Conservation (phyloP, 345 rosid species). For the Syzygium aromaticum region DNA sequence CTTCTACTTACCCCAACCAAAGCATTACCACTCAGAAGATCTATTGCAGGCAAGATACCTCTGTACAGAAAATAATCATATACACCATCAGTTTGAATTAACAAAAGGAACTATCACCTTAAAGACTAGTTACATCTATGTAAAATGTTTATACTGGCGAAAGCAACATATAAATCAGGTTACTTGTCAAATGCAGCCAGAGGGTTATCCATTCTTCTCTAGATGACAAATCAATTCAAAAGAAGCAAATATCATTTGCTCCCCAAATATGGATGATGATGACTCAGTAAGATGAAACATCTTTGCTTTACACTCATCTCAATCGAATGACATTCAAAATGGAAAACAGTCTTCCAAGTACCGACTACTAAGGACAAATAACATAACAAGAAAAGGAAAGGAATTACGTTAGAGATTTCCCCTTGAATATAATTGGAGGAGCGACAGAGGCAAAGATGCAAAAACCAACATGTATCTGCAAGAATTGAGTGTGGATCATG, state of each 20-base stretch:
- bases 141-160: too few relatives aligned
- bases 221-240: not conserved
- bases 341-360: not conserved
- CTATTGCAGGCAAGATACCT: constrained; percentile 90
- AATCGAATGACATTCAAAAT: not conserved
- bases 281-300: not conserved
- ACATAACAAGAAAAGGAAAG: not conserved
- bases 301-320: not conserved
- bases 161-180: not conserved
- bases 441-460: constrained; percentile 82
- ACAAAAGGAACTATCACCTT: not conserved
- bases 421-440: constrained; percentile 89
- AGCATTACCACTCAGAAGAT: constrained; percentile 35
- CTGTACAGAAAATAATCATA: constrained; percentile 35
- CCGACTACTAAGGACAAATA: not conserved
- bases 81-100: constrained; percentile 12
- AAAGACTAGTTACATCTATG: not conserved
- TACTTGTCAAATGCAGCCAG: not conserved
- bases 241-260: not conserved
- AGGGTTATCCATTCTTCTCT: not conserved
- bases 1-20: constrained; percentile 66
- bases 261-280: not conserved
- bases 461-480: constrained; percentile 85
- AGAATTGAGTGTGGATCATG: constrained; percentile 6
- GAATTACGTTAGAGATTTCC: constrained; percentile 82